phyloP scores from a whole-genome alignment of 2,329 filamentous ascomycete genomes.

The Camillea tinctor region DNA sequence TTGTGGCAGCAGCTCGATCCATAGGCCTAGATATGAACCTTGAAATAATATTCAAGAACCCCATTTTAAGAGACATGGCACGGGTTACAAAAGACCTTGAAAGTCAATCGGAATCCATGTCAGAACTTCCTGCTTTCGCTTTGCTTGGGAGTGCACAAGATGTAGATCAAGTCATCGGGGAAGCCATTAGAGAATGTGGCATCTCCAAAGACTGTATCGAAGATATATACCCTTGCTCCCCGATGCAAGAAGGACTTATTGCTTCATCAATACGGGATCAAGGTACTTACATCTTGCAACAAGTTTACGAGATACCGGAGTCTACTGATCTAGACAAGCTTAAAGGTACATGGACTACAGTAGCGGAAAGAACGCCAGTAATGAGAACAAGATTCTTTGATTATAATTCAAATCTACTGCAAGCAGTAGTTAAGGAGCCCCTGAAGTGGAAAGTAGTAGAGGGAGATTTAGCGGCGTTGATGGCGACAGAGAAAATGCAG shows the following conservation, averaged over 20 bases:
- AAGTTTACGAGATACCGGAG: conserved; percentile 2
- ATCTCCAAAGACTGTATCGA: conserved; percentile 3
- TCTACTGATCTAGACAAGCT: conserved; percentile 1
- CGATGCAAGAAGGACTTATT: conserved; percentile 6
- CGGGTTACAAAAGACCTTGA: not conserved
- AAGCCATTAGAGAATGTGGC: not conserved
- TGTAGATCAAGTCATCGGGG: not conserved
- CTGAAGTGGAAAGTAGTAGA: conserved; percentile 5
- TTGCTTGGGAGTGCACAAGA: not conserved
- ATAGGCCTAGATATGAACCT: conserved; percentile 1
- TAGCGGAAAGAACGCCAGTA: conserved; percentile 2
- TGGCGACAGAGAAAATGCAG: conserved; percentile 4
- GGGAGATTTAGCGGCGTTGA: conserved; percentile 1
- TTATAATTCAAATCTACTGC: not conserved
- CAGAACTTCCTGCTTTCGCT: not conserved
- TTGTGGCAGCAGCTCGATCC: not conserved
- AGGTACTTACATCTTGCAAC: conserved; percentile 4
- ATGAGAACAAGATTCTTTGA: conserved; percentile 4
- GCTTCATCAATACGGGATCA: conserved; percentile 1
- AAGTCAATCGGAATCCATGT: not conserved
- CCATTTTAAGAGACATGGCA: conserved; percentile 1
- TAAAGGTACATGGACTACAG: not conserved
- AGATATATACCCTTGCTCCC: conserved; percentile 2
- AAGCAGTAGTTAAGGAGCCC: conserved; percentile 2
- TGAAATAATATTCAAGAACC: conserved; percentile 1